Evolutionary conservation across 169 alveolate species (phyloP).

Genomic region (Cystoisospora suis): DNA sequence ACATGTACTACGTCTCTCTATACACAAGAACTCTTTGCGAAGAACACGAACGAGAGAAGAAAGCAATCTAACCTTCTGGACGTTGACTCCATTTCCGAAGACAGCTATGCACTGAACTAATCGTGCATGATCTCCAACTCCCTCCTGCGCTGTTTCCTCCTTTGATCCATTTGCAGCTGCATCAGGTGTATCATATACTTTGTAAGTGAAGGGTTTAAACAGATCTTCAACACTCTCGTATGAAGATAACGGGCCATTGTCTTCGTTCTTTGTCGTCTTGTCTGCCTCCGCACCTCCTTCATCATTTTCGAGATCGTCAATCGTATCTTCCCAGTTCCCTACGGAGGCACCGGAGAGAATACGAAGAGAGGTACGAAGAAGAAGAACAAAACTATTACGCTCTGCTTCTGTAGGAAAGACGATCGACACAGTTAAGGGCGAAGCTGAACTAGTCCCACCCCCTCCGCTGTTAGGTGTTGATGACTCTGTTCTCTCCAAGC

Average conservation of each 20-base stretch:
- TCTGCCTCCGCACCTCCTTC: too few species aligned
- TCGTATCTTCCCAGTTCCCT: conserved; percentile 29
- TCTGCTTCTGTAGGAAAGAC: not conserved
- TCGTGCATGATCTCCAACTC: not conserved
- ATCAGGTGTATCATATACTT: not conserved
- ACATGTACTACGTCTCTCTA: not conserved
- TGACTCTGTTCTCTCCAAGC: too few species aligned
- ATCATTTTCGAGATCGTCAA: not conserved
- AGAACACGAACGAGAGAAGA: too few species aligned
- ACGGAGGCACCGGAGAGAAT: not conserved
- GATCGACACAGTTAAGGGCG: conserved; percentile 2
- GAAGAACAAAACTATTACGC: conserved; percentile 14
- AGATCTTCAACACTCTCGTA: not conserved
- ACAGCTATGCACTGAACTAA: not conserved
- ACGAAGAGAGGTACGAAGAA: not conserved
- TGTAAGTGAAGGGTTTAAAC: not conserved
- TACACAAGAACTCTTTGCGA: too few species aligned
- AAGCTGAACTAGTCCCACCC: too few species aligned
- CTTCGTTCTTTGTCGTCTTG: too few species aligned
- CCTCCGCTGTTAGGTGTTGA: too few species aligned
- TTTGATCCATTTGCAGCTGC: too few species aligned
- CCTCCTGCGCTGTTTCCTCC: too few species aligned
- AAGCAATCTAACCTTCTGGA: not conserved
- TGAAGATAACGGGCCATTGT: not conserved
- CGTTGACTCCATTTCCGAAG: not conserved